These are phyloP conservation scores for Streptanthus diversifolius DNA, from an alignment of 345 rosid genomes.

Conservation along the genomic window DNA sequence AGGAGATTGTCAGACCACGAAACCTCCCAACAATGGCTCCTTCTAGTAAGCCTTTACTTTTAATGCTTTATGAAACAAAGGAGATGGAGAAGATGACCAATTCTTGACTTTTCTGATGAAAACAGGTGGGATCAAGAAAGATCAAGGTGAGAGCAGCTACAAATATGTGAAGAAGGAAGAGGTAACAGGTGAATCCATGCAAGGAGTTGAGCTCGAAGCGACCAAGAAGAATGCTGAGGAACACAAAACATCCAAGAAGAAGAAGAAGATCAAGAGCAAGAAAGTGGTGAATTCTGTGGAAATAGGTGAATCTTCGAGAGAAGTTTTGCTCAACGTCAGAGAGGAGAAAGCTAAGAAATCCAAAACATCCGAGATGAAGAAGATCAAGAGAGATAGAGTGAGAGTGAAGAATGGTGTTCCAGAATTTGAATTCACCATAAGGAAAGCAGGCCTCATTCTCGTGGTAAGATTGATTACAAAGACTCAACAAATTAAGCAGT, in stretches of 20 bases:
- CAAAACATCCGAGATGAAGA: not conserved
- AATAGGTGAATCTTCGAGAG: not conserved
- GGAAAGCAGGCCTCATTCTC: conserved; percentile 21
- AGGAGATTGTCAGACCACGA: not conserved
- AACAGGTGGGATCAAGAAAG: conserved; percentile 23
- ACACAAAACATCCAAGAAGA: not conserved
- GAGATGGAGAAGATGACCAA: not conserved
- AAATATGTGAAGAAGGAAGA: conserved; percentile 24
- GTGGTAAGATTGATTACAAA: conserved; percentile 10
- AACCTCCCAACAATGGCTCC: not conserved
- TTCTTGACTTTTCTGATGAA: conserved; percentile 1
- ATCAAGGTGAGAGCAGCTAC: not conserved
- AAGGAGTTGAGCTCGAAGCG: not conserved
- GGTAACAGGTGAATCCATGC: not conserved
- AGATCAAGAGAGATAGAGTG: not conserved
- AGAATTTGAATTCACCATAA: conserved; percentile 18
- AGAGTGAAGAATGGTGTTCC: not conserved
- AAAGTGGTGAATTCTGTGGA: not conserved
- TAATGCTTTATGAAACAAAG: not conserved
- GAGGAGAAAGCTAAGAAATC: not conserved
- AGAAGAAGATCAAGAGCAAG: conserved; percentile 2
- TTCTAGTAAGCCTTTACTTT: not conserved
- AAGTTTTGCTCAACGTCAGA: too few relatives aligned
- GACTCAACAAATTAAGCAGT: not conserved
- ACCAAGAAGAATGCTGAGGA: not conserved